Evolutionary conservation across 2,329 filamentous ascomycete genomes (phyloP).

Genomic region (Colletotrichum liriopes): DNA sequence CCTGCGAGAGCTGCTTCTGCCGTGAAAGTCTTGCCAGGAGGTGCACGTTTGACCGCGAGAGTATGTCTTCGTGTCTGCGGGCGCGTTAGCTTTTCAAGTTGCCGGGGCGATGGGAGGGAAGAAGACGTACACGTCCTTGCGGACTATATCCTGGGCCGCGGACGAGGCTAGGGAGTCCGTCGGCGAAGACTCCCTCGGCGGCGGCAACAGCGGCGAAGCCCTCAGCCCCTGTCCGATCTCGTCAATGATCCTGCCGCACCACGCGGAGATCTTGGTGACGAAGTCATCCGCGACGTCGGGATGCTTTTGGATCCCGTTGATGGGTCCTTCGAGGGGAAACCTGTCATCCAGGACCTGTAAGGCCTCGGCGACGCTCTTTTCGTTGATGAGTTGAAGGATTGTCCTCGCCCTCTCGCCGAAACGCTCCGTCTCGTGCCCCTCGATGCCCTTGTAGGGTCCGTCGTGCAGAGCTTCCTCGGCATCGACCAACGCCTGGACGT

Average conservation of each 20-base stretch:
- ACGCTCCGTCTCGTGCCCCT: not conserved
- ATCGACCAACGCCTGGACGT: slow-evolving; percentile 15
- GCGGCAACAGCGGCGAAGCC: not conserved
- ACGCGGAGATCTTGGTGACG: not conserved
- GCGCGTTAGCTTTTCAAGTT: slow-evolving; percentile 3
- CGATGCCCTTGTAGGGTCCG: slow-evolving; percentile 25
- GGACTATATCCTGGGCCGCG: slow-evolving; percentile 12
- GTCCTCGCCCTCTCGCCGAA: slow-evolving; percentile 8
- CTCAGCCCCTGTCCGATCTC: slow-evolving; percentile 5
- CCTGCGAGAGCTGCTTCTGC: not conserved
- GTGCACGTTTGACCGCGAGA: slow-evolving; percentile 27
- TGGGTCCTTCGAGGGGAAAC: slow-evolving; percentile 17
- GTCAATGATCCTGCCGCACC: slow-evolving; percentile 31
- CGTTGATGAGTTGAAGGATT: slow-evolving; percentile 22
- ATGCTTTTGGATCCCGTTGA: not conserved
- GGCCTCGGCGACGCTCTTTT: slow-evolving; percentile 31
- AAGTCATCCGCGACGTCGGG: slow-evolving; percentile 1
- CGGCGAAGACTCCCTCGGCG: slow-evolving; percentile 15
- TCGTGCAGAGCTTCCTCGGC: slow-evolving; percentile 15
- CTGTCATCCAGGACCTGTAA: slow-evolving; percentile 1
- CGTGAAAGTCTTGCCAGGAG: slow-evolving; percentile 21
- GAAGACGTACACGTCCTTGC: slow-evolving; percentile 24
- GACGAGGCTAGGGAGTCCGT: slow-evolving; percentile 29
- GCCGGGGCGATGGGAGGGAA: not conserved
- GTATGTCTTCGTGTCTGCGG: slow-evolving; percentile 25